Base-by-base conservation (phyloP, 2,329 filamentous ascomycete genomes). In the Apiospora malaysiana region DNA sequence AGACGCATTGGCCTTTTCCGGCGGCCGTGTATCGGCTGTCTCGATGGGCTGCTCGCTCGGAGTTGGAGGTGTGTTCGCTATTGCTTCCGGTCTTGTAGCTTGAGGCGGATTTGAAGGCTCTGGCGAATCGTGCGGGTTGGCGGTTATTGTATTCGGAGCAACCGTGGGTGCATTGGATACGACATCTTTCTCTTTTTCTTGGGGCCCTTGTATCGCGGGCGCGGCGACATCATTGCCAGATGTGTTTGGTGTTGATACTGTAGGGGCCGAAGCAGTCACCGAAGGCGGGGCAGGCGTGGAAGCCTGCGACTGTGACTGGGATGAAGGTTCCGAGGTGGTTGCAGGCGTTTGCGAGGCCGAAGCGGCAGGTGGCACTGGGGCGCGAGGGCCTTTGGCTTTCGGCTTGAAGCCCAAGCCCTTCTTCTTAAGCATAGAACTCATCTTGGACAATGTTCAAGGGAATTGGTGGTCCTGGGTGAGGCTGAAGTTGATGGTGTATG, bases 351-450 rank as follows among this genome's bases (percentile, higher is more conserved):
- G 73, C 43, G 83, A 79, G 59, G 83, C 76, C 66, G 78, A 70
- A 77, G 77, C 71, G 81, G 78, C 71, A 79, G 83, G 79, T 70
- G 83, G 82, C 73, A 84, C 83, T 72, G 85, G 83, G 71, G 87
- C 85, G 77, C 90, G 88, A 74, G 85, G 84, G 45, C 82, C 79
- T 43, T 88, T 89, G 74, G 88, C 88, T 83, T 92, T 94, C 63
- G 92, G 92, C 79, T 92, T 92, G 83, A 94, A 93, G 82, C 85
- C 85, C 71, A 86, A 83, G 77, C 84, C 86, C 75, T 86, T 84
- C 82, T 93, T 92, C 83, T 93, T 93, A 81, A 91, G 86, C 83
- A 92, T 91, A 72, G 86, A 88, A 82, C 87, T 90, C 85, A 92
- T 91, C 75, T 82, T 85, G 82, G 71, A 21, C 21, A n/a, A 46